A percentile compares a stretch with the other conserved stretches of the same genome.
Conservation (phyloP, 192 early-diverging fungal species). For the Chytriomyces hyalinus region DNA sequence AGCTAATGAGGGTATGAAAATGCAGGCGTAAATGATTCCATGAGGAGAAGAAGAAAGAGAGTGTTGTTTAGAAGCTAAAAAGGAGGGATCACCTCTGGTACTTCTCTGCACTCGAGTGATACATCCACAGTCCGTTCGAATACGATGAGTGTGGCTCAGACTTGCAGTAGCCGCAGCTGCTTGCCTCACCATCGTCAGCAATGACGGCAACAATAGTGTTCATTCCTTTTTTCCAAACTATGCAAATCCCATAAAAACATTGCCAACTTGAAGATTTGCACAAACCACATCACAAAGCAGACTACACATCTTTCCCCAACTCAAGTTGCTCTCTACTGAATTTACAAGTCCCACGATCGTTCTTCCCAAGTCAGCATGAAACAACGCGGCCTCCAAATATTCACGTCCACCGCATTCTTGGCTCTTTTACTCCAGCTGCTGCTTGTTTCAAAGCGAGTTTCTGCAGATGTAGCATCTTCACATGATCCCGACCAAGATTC, state of each 20-base stretch:
- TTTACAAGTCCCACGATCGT: background rate
- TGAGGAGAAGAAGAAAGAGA: background rate
- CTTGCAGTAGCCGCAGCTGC: constrained; percentile 72
- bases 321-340: background rate
- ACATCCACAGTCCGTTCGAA: constrained; percentile 68
- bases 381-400: too few species aligned
- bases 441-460: background rate
- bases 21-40: background rate
- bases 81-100: constrained; percentile 29
- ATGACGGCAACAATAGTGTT: constrained; percentile 10
- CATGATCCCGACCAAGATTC: background rate
- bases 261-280: too few species aligned
- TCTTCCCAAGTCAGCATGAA: background rate
- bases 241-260: too few species aligned
- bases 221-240: background rate
- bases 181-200: constrained; percentile 27
- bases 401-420: too few species aligned
- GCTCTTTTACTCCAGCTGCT: background rate
- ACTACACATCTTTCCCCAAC: too few species aligned
- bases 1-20: constrained; percentile 58
- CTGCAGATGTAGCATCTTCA: background rate
- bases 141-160: constrained; percentile 48
- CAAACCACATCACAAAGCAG: too few species aligned
- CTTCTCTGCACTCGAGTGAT: constrained; percentile 50
- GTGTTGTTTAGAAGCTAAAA: background rate